Evolutionary conservation across 192 early-diverging fungal genomes (phyloP).

Genomic region (Backusella tuberculispora): DNA sequence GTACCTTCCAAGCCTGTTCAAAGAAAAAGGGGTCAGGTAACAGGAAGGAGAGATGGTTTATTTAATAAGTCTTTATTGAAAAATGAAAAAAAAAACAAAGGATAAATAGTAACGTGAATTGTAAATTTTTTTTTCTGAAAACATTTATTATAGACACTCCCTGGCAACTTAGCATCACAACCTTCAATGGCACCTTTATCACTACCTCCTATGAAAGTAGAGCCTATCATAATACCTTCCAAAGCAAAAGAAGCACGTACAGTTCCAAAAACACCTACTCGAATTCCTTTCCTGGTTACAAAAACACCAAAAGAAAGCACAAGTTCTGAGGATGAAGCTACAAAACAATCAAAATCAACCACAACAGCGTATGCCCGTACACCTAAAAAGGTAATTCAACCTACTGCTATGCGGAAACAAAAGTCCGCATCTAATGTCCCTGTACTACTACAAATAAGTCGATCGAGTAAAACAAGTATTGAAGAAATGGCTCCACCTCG

Average conservation of each 20-base stretch:
- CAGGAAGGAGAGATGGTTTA: background rate
- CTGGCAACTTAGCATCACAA: constrained; percentile 16
- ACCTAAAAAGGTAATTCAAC: constrained; percentile 14
- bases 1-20: constrained; percentile 11
- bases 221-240: constrained; percentile 11
- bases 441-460: background rate
- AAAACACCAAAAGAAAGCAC: background rate
- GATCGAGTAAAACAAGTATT: constrained; percentile 2
- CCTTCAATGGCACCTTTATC: constrained; percentile 11
- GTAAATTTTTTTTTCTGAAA: background rate
- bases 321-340: constrained; percentile 22
- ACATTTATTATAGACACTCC: constrained; percentile 20
- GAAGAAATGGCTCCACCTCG: background rate
- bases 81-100: background rate
- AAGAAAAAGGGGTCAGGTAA: constrained; percentile 28
- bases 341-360: constrained; percentile 5
- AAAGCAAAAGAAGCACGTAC: background rate
- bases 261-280: constrained; percentile 16
- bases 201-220: constrained; percentile 28
- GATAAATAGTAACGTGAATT: background rate
- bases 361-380: background rate
- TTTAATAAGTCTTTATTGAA: background rate
- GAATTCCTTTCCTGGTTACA: constrained; percentile 19
- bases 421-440: constrained; percentile 9
- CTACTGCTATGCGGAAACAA: constrained; percentile 4